Base-by-base conservation (phyloP, 2,329 filamentous ascomycete genomes). In the Botrytis byssoidea region DNA sequence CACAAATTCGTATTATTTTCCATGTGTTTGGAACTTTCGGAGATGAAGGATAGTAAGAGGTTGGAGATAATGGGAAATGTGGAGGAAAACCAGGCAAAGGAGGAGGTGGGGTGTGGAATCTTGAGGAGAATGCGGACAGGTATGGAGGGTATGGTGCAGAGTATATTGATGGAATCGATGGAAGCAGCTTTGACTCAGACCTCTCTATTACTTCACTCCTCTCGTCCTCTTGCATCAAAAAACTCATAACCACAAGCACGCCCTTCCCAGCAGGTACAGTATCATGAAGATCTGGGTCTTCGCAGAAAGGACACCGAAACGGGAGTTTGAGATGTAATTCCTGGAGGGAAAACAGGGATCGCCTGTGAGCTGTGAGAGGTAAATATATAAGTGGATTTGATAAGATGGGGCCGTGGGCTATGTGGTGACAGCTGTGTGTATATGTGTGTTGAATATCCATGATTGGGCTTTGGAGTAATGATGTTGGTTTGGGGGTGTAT, bases 241-340 rank as follows among this genome's bases (percentile, higher is more conserved):
- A 37, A 37, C 29, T 42, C 5, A 77, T 46, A 8, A 76, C 72
- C 1, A 32, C 66, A 25, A 78, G 69, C 14, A 78, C 22, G 3
- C 77, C 76, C 14, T 60, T 63, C 4, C 76, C 74, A 2, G 72
- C 29, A 1, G 70, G 44, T 5, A 65, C 48, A 7, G 10, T 35
- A 9, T 25, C 16, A 37, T 51, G 63, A 2, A 35, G 60, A 35
- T 42, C n/a, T 40, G 37, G 29, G 46, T 42, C 48, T 10, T 37
- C 32, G 46, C 77, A 77, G 74, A 77, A 78, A 14, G 76, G 76
- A 55, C 77, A 79, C 32, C n/a, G 35, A 22, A 74, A 73, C 2
- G 55, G 46, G 46, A 77, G 64, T 4, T 25, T 22, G 32, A 76
- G 59, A 18, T 71, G 48, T 3, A 71, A 57, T 29, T 60, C 71